Evolutionary conservation across 1,284 basidiomycete species (phyloP), one percentile per base, ranked within the genome.

Genomic region (Sparassis latifolia): DNA sequence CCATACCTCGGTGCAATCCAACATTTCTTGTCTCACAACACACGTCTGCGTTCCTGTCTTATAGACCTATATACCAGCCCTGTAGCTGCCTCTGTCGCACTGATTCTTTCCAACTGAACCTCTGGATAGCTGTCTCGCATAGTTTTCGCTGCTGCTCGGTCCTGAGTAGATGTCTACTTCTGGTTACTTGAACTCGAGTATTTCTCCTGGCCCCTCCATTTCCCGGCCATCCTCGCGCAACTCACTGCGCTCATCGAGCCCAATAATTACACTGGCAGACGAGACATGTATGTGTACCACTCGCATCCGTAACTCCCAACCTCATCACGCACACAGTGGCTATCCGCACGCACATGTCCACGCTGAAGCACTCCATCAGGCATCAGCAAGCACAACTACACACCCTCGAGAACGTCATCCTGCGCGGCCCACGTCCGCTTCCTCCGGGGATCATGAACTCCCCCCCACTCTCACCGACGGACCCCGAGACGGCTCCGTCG

Each of bases 361-460:
- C 80, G 40, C 69, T 89, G 58, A 86, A 82, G 66, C 86, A 89
- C 63, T 80, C 74, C 61, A 89, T 89, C 57, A 73, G 87, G 55
- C 85, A 88, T 61, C 84, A 89, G 61, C 83, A 79, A 69, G 86
- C 85, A 10, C 85, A 89, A 58, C 66, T 89, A 43, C 76, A 82
- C 55, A 72, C 63, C 42, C 75, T 87, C 45, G 86, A 89, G 65
- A 84, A 72, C 60, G 71, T 77, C 48, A 67, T 89, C 47, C 74
- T 82, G 48, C 77, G 77, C 55, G 79, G 79, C 31, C 82, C 84
- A 10, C 77, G 84, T 52, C 79, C 82, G 27, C 71, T 76, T 54
- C 69, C 68, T 55, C 72, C 69, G 57, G 73, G 65, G 49, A 70
- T 72, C 58, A 68, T 73, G 66, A 66, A 64, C 52, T 68, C 67